Evolutionary conservation across 345 rosid genomes (phyloP), one percentile per base, ranked within the genome.

Genomic region (Melastoma malabathricum): DNA sequence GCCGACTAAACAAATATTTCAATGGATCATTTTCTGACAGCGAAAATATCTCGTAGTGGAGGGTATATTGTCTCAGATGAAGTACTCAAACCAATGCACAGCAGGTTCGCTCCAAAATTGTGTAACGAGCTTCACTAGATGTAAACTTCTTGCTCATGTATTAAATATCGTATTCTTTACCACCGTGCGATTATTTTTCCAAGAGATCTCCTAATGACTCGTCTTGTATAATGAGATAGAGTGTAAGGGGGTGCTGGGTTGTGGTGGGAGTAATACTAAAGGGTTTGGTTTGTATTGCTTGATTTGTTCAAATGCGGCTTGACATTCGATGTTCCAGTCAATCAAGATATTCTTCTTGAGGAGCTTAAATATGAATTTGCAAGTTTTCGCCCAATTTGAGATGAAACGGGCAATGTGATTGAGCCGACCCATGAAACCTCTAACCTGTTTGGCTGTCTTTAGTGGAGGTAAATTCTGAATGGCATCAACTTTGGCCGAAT

Each of bases 11-110:
- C 5, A 5, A 12, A 25, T 0, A 64, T 13, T 5, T 34, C 41
- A 34, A 34, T 2, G 41, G 41, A 19, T 13, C 52, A 25, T 51
- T 0, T n/a, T 52, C 10, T 10, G 5, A 15, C 4, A 18, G 23
- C 8, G 8, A 13, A 13, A 10, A 7, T 1, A 15, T 47, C 5
- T 50, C 15, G 44, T 55, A 15, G 6, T 14, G 20, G 15, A 51
- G 22, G 50, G 52, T 60, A 6, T 55, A 60, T 3, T 55, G 41
- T n/a, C n/a, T n/a, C n/a, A n/a, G n/a, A n/a, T n/a, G n/a, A n/a
- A n/a, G n/a, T n/a, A n/a, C n/a, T n/a, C n/a, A n/a, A n/a, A n/a
- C n/a, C n/a, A n/a, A n/a, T n/a, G n/a, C n/a, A n/a, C n/a, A n/a
- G n/a, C n/a, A n/a, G 0, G 8, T 25, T 3, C 23, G 47, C 9